phyloP scores from a whole-genome alignment of 352 stramenopile species.

The Phytophthora syringae region DNA sequence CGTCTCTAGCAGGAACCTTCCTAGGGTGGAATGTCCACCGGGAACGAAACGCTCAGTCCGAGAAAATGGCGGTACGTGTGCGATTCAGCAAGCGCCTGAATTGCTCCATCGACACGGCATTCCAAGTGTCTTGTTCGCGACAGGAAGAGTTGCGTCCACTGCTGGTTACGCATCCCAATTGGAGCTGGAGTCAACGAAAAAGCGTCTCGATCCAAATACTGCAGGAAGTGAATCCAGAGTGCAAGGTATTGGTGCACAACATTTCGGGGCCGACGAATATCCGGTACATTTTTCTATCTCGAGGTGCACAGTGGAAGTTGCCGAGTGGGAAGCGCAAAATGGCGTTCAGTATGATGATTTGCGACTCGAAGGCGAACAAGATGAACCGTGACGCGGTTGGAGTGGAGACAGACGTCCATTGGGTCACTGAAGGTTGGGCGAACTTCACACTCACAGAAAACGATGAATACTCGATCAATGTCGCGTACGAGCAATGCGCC shows the following conservation, averaged over 20 bases:
- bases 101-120: neutral
- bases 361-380: slow-evolving; percentile 24
- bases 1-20: neutral
- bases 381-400: slow-evolving; percentile 2
- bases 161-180: neutral
- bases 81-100: neutral
- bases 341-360: slow-evolving; percentile 9
- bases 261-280: neutral
- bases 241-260: neutral
- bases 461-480: slow-evolving; percentile 16
- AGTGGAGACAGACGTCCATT: neutral
- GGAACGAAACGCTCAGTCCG: neutral
- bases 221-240: neutral
- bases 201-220: neutral
- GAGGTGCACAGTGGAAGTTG: neutral
- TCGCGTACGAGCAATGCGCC: slow-evolving; percentile 28
- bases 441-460: slow-evolving; percentile 33
- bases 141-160: neutral
- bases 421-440: slow-evolving; percentile 23
- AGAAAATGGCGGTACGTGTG: neutral
- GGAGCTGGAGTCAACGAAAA: neutral
- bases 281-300: neutral
- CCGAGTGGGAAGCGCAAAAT: neutral
- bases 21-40: neutral
- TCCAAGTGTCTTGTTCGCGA: neutral